Conservation (phyloP, 495 filamentous ascomycete genomes). For the Terfezia claveryi region DNA sequence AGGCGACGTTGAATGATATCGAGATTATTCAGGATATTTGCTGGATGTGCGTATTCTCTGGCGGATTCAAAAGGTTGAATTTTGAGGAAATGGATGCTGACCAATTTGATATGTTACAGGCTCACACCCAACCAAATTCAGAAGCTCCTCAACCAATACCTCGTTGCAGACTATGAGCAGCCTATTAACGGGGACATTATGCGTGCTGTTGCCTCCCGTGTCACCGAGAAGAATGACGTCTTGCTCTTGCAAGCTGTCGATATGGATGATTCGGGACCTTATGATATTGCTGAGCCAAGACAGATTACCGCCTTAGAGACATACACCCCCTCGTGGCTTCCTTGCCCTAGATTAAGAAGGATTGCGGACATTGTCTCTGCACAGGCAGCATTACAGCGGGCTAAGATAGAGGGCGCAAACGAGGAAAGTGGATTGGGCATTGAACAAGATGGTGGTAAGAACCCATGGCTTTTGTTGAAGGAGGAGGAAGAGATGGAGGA, state of each 20-base stretch:
- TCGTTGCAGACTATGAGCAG: slow-evolving; percentile 97
- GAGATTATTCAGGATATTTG: slow-evolving; percentile 99
- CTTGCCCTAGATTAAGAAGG: slow-evolving; percentile 83
- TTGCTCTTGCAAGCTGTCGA: slow-evolving; percentile 82
- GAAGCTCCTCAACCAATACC: slow-evolving; percentile 94
- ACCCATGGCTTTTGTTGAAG: background rate
- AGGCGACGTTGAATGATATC: slow-evolving; percentile 95
- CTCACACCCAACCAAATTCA: slow-evolving; percentile 97
- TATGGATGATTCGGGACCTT: slow-evolving; percentile 99
- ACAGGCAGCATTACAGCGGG: background rate
- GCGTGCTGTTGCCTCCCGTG: slow-evolving; percentile 93
- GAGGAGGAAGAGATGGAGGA: background rate
- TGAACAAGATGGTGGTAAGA: background rate
- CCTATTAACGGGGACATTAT: slow-evolving; percentile 99
- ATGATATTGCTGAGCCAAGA: slow-evolving; percentile 92
- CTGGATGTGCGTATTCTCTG: slow-evolving; percentile 61
- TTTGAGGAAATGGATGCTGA: background rate
- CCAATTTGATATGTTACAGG: slow-evolving; percentile 24
- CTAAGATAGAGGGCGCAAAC: background rate
- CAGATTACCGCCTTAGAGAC: slow-evolving; percentile 93
- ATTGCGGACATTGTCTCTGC: slow-evolving; percentile 71
- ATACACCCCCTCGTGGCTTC: slow-evolving; percentile 92
- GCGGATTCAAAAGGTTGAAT: background rate
- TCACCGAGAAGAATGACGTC: slow-evolving; percentile 88
- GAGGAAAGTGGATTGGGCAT: background rate